Percentiles rank a stretch among this genome's conserved stretches.
phyloP scores from a whole-genome alignment of 2,329 filamentous ascomycete species.

The Ilyonectria destructans region DNA sequence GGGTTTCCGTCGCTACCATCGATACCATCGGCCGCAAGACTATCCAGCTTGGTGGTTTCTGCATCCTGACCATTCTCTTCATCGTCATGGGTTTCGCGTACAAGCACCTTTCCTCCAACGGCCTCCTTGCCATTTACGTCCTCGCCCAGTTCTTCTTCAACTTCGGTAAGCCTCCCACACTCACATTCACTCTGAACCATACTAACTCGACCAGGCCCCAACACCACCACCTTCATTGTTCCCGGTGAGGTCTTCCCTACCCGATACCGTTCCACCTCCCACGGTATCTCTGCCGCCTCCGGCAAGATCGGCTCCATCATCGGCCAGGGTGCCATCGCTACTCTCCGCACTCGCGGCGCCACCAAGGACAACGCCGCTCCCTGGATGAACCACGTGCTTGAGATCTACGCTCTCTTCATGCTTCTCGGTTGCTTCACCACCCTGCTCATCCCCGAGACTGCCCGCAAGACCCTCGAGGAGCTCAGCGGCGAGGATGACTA shows the following conservation, averaged over 20 bases:
- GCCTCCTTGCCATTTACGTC: constrained; percentile 70
- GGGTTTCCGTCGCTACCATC: constrained; percentile 82
- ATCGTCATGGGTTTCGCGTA: constrained; percentile 77
- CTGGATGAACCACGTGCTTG: constrained; percentile 84
- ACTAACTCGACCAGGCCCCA: constrained; percentile 58
- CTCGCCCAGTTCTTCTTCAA: constrained; percentile 74
- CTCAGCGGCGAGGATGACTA: constrained; percentile 61
- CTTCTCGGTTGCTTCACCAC: constrained; percentile 79
- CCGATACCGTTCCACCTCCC: constrained; percentile 70
- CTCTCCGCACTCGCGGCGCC: constrained; percentile 65
- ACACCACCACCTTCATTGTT: constrained; percentile 72
- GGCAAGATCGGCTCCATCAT: constrained; percentile 73
- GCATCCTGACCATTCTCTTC: constrained; percentile 74
- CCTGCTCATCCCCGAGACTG: constrained; percentile 81
- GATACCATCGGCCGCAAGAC: constrained; percentile 85
- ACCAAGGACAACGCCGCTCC: constrained; percentile 61
- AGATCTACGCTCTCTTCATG: constrained; percentile 86
- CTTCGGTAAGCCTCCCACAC: constrained; percentile 58
- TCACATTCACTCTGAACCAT: too few relatives aligned
- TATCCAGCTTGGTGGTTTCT: constrained; percentile 79
- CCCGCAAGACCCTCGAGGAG: constrained; percentile 81
- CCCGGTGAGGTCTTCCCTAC: constrained; percentile 72
- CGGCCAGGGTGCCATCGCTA: constrained; percentile 71
- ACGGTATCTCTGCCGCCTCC: constrained; percentile 71
- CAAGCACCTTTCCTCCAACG: constrained; percentile 66